Percentiles rank a stretch among this genome's conserved stretches.
Evolutionary conservation across 1,284 basidiomycete genomes (phyloP).

Genomic region (Wallemia ichthyophaga): DNA sequence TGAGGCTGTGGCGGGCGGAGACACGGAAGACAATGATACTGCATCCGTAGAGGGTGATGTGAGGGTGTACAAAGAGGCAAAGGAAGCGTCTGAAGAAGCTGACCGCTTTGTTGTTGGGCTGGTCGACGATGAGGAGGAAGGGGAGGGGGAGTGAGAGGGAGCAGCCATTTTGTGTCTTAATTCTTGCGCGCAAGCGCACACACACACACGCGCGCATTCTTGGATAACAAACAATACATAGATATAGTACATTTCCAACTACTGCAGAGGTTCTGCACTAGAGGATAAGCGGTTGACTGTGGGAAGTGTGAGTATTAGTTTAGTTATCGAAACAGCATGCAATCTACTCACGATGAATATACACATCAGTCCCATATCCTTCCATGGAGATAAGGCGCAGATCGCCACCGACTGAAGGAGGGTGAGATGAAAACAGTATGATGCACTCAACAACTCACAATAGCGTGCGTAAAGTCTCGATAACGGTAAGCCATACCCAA

Average conservation of each 20-base stretch:
- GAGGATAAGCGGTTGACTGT: constrained; percentile 1
- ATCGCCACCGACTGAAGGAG: constrained; percentile 52
- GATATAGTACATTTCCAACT: neutral
- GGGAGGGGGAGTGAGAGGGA: neutral
- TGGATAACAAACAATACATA: neutral
- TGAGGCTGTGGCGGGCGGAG: neutral
- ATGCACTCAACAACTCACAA: constrained; percentile 20
- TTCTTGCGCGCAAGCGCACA: too few species aligned
- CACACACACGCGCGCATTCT: neutral
- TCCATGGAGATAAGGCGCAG: constrained; percentile 94
- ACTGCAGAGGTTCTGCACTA: neutral
- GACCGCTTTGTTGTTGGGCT: neutral
- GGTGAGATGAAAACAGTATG: too few species aligned
- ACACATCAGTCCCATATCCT: constrained; percentile 44
- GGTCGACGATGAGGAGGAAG: neutral
- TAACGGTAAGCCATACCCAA: constrained; percentile 52
- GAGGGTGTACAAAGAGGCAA: neutral
- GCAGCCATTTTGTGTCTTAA: neutral
- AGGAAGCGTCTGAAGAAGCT: neutral
- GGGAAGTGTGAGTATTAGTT: too few species aligned
- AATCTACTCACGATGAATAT: neutral
- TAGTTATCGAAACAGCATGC: neutral
- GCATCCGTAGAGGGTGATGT: neutral
- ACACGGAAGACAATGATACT: neutral
- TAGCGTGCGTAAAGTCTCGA: constrained; percentile 80